A percentile compares a stretch with the other conserved stretches of the same genome.
Conservation (phyloP, 805 yeast species). For the Wickerhamiella kazuoi region DNA sequence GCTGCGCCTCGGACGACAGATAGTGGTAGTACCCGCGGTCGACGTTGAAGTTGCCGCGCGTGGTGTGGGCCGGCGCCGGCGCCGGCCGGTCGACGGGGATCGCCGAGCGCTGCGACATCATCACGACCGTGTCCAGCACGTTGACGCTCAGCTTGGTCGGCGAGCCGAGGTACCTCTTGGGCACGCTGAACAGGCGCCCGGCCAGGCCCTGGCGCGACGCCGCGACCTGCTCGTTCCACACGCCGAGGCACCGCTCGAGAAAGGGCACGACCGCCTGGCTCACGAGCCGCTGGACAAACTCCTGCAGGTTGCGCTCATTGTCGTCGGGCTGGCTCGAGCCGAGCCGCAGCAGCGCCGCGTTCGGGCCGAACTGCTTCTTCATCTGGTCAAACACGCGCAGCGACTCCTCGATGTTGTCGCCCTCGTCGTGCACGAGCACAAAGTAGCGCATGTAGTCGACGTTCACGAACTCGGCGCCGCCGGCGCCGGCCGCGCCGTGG, state of each 20-base stretch:
- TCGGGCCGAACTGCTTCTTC: constrained; percentile 23
- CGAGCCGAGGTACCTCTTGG: constrained; percentile 34
- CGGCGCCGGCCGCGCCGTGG: constrained; percentile 29
- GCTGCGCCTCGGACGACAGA: constrained; percentile 35
- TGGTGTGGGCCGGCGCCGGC: neutral
- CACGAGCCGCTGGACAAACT: constrained; percentile 31
- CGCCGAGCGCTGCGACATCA: neutral
- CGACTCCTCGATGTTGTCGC: constrained; percentile 29
- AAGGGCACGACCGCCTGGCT: constrained; percentile 47
- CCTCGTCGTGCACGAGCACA: constrained; percentile 33
- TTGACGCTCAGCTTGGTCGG: constrained; percentile 4
- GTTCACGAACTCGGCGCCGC: constrained; percentile 48
- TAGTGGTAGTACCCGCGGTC: constrained; percentile 6
- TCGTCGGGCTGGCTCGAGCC: constrained; percentile 12
- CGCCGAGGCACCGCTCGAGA: constrained; percentile 63
- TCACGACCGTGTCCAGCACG: constrained; percentile 3
- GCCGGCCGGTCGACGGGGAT: neutral
- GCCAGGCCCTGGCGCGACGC: constrained; percentile 62
- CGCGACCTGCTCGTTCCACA: constrained; percentile 73
- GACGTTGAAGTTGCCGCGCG: neutral
- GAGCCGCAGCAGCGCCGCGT: constrained; percentile 16
- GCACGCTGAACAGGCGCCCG: constrained; percentile 51
- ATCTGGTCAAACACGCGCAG: constrained; percentile 24
- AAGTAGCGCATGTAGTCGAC: constrained; percentile 40
- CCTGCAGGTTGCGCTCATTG: constrained; percentile 26